Conservation (phyloP, 2,329 filamentous ascomycete species). For the Thielaviopsis punctulata region DNA sequence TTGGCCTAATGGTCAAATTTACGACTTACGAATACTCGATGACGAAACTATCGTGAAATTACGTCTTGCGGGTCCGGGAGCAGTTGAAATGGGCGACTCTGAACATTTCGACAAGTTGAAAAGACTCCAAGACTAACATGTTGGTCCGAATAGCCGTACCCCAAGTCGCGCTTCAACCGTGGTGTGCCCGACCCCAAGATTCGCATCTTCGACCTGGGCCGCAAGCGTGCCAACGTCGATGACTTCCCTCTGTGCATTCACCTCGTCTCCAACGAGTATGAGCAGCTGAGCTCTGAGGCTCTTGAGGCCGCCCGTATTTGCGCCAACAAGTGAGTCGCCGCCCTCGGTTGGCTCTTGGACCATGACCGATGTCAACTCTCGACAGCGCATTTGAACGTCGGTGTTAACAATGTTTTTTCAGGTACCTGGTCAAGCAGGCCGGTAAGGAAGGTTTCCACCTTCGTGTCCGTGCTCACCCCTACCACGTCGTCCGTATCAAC, state of each 20-base stretch:
- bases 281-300: slow-evolving; percentile 98
- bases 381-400: background rate
- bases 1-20: background rate
- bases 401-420: background rate
- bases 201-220: slow-evolving; percentile 96
- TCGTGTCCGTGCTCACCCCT: slow-evolving; percentile 81
- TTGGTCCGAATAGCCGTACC: slow-evolving; percentile 53
- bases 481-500: slow-evolving; percentile 99
- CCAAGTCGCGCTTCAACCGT: slow-evolving; percentile 99
- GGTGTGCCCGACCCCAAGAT: slow-evolving; percentile 80
- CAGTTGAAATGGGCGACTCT: background rate
- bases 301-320: slow-evolving; percentile 99
- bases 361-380: background rate
- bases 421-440: slow-evolving; percentile 52
- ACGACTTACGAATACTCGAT: background rate
- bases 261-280: slow-evolving; percentile 99
- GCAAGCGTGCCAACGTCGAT: slow-evolving; percentile 97
- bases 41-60: background rate
- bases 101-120: background rate
- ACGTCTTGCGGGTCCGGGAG: background rate
- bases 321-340: slow-evolving; percentile 72
- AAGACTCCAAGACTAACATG: slow-evolving; percentile 13
- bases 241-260: slow-evolving; percentile 99
- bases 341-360: background rate
- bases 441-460: slow-evolving; percentile 63